These are phyloP conservation scores for Boehmeria nivea DNA, from an alignment of 306 rosid species.

Conservation along the genomic window DNA sequence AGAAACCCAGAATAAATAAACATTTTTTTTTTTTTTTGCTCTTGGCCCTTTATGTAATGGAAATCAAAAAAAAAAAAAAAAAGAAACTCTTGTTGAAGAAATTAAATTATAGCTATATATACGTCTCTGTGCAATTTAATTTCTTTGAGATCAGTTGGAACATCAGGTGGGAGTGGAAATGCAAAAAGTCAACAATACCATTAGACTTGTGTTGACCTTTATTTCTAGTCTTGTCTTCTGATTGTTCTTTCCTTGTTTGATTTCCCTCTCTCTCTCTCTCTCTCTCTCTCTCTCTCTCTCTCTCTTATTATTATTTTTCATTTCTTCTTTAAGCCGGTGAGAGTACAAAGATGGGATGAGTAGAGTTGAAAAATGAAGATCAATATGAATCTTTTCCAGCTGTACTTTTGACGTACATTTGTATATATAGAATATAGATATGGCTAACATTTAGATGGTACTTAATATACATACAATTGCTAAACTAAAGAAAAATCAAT, in stretches of 20 bases:
- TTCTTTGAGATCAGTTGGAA: not conserved
- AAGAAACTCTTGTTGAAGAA: no score
- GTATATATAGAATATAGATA: slow-evolving; percentile 15
- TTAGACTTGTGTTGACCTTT: slow-evolving; percentile 51
- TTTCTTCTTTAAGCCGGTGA: slow-evolving; percentile 10
- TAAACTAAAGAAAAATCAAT: no score
- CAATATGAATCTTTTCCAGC: slow-evolving; percentile 13
- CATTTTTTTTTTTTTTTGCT: not conserved
- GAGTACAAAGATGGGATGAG: slow-evolving; percentile 15
- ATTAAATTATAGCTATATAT: no score
- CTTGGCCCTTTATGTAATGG: slow-evolving; percentile 3
- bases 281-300: not conserved
- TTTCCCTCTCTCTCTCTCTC: not conserved
- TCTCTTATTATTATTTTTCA: not conserved
- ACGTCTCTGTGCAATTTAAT: no score
- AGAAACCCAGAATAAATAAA: slow-evolving; percentile 3
- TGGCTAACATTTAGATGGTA: not conserved
- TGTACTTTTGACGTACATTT: slow-evolving; percentile 42
- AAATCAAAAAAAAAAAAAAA: slow-evolving; percentile 25
- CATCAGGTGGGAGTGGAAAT: slow-evolving; percentile 52
- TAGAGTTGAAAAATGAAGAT: slow-evolving; percentile 14
- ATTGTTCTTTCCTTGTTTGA: slow-evolving; percentile 32
- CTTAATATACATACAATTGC: no score
- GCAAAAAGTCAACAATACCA: slow-evolving; percentile 55
- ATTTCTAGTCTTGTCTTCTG: slow-evolving; percentile 64